A percentile compares a stretch with the other conserved stretches of the same genome.
Conservation (phyloP, 306 rosid species). For the Lathyrus tuberosus region DNA sequence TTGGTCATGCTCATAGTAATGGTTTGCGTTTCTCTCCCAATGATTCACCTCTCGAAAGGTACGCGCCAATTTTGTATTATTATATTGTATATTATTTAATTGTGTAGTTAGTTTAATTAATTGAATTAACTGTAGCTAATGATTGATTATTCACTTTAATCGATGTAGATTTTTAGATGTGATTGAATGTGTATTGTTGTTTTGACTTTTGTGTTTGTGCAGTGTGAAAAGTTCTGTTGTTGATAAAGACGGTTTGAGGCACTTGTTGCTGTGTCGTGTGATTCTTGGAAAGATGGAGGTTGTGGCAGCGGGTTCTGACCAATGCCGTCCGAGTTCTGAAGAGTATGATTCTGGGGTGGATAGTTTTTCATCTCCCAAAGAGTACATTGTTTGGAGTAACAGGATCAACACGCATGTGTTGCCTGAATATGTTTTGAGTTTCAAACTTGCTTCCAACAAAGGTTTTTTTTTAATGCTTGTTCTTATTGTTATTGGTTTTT, state of each 20-base stretch:
- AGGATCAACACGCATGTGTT: conserved; percentile 78
- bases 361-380: conserved; percentile 52
- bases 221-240: conserved; percentile 54
- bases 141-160: neutral
- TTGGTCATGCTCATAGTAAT: conserved; percentile 35
- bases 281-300: conserved; percentile 73
- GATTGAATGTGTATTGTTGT: neutral
- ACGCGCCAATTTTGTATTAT: conserved; percentile 12
- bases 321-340: conserved; percentile 59
- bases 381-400: conserved; percentile 67
- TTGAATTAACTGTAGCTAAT: neutral
- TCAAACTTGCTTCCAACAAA: conserved; percentile 53
- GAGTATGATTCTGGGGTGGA: conserved; percentile 82
- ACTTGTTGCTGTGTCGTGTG: conserved; percentile 77
- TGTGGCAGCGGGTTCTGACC: conserved; percentile 58
- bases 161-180: neutral
- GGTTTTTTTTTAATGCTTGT: conserved; percentile 42
- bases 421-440: conserved; percentile 72
- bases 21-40: conserved; percentile 65
- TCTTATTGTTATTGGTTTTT: neutral
- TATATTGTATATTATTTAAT: neutral
- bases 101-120: neutral
- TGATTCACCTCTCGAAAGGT: conserved; percentile 64
- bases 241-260: conserved; percentile 67
- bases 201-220: neutral